These are phyloP conservation scores for Fusarium sp. DNA, from an alignment of 2,329 filamentous ascomycete genomes.

Conservation along the genomic window DNA sequence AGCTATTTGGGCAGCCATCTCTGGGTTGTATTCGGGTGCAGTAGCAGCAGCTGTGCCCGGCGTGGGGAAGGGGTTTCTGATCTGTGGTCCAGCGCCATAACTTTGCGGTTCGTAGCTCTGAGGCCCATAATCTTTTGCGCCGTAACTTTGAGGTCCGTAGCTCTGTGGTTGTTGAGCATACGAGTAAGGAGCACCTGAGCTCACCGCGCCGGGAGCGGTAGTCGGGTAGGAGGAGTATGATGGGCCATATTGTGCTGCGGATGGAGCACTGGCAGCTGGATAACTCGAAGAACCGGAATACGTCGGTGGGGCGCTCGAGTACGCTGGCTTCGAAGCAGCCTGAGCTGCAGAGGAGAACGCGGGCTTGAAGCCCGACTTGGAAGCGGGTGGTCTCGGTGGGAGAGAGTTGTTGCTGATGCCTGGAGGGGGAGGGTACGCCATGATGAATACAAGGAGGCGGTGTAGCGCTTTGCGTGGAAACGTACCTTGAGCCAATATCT, in stretches of 20 bases:
- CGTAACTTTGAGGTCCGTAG: conserved; percentile 52
- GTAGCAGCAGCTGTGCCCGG: conserved; percentile 60
- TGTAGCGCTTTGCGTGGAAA: conserved; percentile 48
- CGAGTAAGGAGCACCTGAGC: conserved; percentile 44
- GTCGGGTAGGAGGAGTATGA: conserved; percentile 57
- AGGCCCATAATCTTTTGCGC: conserved; percentile 49
- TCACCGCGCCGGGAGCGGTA: conserved; percentile 46
- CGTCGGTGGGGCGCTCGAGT: conserved; percentile 50
- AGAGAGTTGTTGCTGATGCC: conserved; percentile 69
- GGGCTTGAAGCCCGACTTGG: conserved; percentile 62
- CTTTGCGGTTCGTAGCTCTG: conserved; percentile 48
- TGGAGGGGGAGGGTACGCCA: conserved; percentile 91
- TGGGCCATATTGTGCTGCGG: conserved; percentile 61
- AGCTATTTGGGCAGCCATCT: conserved; percentile 91
- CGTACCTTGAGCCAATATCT: conserved; percentile 66
- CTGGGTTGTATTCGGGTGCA: conserved; percentile 71
- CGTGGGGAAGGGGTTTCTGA: conserved; percentile 83
- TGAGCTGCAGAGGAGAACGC: conserved; percentile 62
- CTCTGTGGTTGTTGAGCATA: conserved; percentile 47
- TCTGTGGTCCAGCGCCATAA: conserved; percentile 71
- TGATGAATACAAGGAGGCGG: conserved; percentile 70
- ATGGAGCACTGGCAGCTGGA: conserved; percentile 51
- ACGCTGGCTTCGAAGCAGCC: conserved; percentile 55
- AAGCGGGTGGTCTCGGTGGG: conserved; percentile 80
- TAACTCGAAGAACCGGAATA: conserved; percentile 52